A percentile compares a stretch with the other conserved stretches of the same genome.
Conservation (phyloP, 2,329 filamentous ascomycete genomes). For the Sporothrix luriei region DNA sequence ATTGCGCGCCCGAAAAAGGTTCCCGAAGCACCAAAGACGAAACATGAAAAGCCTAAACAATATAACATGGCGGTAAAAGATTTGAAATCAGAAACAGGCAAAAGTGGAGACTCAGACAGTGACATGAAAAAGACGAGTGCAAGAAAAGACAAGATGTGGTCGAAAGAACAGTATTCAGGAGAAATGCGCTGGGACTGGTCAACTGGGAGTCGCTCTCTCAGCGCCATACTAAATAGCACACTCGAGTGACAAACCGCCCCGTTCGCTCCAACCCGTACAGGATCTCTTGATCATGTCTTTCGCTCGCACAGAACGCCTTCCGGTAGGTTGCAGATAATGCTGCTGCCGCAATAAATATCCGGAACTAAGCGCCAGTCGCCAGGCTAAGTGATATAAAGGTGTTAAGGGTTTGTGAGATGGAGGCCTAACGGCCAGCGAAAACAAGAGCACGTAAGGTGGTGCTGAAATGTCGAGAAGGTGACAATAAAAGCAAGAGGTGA, state of each 20-base stretch:
- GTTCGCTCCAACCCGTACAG: background rate
- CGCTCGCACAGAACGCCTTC: background rate
- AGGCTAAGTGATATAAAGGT: constrained; percentile 11
- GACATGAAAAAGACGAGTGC: background rate
- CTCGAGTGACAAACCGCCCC: background rate
- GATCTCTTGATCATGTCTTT: background rate
- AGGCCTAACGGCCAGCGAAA: background rate
- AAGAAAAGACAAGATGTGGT: too few relatives aligned
- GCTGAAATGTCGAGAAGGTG: background rate
- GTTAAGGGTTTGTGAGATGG: background rate
- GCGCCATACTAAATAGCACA: background rate
- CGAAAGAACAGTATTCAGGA: background rate
- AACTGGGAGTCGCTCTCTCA: background rate
- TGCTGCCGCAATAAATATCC: background rate
- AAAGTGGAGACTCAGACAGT: background rate
- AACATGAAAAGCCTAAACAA: background rate
- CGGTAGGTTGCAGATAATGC: background rate
- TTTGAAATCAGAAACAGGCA: background rate
- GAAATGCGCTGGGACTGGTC: background rate
- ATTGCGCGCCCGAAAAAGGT: background rate
- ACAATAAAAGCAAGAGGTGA: background rate
- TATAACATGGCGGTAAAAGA: background rate
- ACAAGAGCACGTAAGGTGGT: background rate
- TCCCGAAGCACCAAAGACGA: background rate
- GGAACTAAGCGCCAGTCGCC: constrained; percentile 13